These are phyloP conservation scores for Microdochium trichocladiopsis DNA, from an alignment of 2,329 filamentous ascomycete genomes.

Conservation along the genomic window DNA sequence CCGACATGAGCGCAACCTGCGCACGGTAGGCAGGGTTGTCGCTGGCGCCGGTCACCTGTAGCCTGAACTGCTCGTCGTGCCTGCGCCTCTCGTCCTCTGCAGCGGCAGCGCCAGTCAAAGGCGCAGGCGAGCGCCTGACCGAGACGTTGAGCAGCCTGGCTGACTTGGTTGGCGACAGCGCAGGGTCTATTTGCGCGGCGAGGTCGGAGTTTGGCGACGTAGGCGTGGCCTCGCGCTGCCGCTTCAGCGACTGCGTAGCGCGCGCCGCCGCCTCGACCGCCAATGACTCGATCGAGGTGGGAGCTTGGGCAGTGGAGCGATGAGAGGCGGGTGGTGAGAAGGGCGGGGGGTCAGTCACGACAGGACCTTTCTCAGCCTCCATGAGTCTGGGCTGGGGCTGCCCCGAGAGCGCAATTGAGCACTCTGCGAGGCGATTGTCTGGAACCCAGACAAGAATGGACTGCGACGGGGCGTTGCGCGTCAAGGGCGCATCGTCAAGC, in stretches of 20 bases:
- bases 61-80: conserved; percentile 35
- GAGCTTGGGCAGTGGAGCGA: conserved; percentile 24
- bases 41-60: conserved; percentile 35
- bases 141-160: conserved; percentile 38
- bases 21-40: conserved; percentile 48
- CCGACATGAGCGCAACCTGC: conserved; percentile 46
- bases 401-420: conserved; percentile 13
- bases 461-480: conserved; percentile 17
- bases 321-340: conserved; percentile 24
- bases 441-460: conserved; percentile 11
- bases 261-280: conserved; percentile 26
- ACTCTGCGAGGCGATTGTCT: conserved; percentile 13
- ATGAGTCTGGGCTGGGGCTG: conserved; percentile 28
- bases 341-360: conserved; percentile 44
- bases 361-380: conserved; percentile 45
- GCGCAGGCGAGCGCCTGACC: conserved; percentile 34
- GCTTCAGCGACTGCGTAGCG: conserved; percentile 33
- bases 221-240: conserved; percentile 40
- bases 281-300: conserved; percentile 31
- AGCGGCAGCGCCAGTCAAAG: conserved; percentile 46
- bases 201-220: conserved; percentile 24
- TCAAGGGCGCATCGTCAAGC: conserved; percentile 22
- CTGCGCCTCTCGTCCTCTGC: conserved; percentile 45
- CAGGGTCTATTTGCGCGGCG: conserved; percentile 22
- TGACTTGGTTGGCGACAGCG: conserved; percentile 46